Base-by-base conservation (phyloP, 2,329 filamentous ascomycete genomes). In the Ilyonectria mors-panacis region DNA sequence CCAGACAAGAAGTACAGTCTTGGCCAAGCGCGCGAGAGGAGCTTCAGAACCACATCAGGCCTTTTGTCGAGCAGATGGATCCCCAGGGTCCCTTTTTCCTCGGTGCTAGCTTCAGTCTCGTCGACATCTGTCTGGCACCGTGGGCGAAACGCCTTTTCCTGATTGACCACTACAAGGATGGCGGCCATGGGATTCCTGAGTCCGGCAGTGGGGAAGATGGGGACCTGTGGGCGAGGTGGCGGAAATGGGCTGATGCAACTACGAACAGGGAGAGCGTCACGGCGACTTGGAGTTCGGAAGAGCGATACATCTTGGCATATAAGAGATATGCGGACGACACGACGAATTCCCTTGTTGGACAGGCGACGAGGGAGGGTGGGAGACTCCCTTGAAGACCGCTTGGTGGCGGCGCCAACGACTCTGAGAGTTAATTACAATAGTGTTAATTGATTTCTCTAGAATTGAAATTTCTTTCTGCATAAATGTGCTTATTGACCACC, bases 91-190 rank as follows among this genome's bases (percentile, higher is more conserved):
- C 92, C 0, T 95, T 87, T 81, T 95, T 94, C 75, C 76, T 91
- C 1, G 92, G 92, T 1, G 78, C 82, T 1, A 81, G 85, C 44
- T 86, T 93, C n/a, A 86, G 86, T 60, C 80, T 94, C 21, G 88
- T 94, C 15, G 93, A 95, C 78, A 83, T 94, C 26, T 87, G 89
- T 68, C 81, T 94, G 3, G 92, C 90, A 42, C 93, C 93, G 0
- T 95, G 92, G 92, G 89, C 90, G 0, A 87, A 90, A 73, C 84
- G 93, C 15, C 76, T 94, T 21, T 95, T 92, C 83, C 81, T 94
- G 6, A 91, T 95, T 71, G 92, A 95, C 72, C 86, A 93, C 69
- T 95, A 92, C 77, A 95, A 95, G 76, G 75, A 81, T 0, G 87
- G 86, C 0, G 87, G 88, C 0, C 70, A 84, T 2, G 85, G 84